These are phyloP conservation scores for Mucor indicus DNA, from an alignment of 371 early-diverging fungal species.

Conservation along the genomic window DNA sequence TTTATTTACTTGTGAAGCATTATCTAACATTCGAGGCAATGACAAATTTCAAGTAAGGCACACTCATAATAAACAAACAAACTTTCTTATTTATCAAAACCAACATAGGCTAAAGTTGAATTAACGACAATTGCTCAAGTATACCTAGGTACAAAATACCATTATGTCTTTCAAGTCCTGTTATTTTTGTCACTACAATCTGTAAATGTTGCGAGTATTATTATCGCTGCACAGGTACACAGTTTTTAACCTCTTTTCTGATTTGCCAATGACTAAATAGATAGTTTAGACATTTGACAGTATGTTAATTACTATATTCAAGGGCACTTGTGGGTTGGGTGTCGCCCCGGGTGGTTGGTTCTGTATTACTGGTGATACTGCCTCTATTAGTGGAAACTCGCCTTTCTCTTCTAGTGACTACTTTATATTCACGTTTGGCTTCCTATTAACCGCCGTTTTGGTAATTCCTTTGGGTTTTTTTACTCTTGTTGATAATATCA, in stretches of 20 bases:
- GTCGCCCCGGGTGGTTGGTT: constrained; percentile 42
- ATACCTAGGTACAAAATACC: constrained; percentile 52
- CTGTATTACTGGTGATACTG: constrained; percentile 17
- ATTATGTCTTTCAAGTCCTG: constrained; percentile 50
- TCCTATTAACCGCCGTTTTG: constrained; percentile 45
- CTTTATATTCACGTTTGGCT: constrained; percentile 55
- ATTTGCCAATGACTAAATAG: too few species aligned
- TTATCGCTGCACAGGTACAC: constrained; percentile 55
- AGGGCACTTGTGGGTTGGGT: constrained; percentile 40
- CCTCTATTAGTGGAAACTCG: constrained; percentile 19
- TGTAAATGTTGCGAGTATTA: constrained; percentile 59
- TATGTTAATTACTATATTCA: constrained; percentile 42
- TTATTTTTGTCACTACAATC: constrained; percentile 59
- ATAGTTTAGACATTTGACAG: constrained; percentile 45
- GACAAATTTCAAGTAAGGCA: constrained; percentile 60
- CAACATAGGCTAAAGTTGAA: constrained; percentile 44
- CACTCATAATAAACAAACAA: too few species aligned
- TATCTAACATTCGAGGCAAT: constrained; percentile 78
- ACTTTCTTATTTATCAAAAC: not conserved
- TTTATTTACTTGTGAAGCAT: constrained; percentile 75
- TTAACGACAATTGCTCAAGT: constrained; percentile 57
- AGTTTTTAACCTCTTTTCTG: too few species aligned
- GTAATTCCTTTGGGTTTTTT: constrained; percentile 56
- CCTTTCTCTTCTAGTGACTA: constrained; percentile 50
- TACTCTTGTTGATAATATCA: constrained; percentile 57